A percentile compares a stretch with the other conserved stretches of the same genome.
Evolutionary conservation across 345 rosid genomes (phyloP).

Genomic region (Camelina neglecta): DNA sequence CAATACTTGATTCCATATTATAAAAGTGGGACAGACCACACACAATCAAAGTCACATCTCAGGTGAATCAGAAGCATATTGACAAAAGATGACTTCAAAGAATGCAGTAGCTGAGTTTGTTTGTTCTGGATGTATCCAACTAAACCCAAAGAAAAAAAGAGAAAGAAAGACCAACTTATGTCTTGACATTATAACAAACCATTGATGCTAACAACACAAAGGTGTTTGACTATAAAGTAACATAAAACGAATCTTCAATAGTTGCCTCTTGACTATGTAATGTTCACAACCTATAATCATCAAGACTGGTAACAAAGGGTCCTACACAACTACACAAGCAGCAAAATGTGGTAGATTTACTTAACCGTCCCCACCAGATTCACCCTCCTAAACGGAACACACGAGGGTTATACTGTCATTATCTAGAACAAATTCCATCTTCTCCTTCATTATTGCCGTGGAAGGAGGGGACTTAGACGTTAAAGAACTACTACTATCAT

Average conservation of each 20-base stretch:
- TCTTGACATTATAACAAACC: conserved; percentile 17
- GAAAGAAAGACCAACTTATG: conserved; percentile 22
- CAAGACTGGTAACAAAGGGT: conserved; percentile 42
- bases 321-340: conserved; percentile 43
- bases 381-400: conserved; percentile 12
- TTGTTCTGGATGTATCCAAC: conserved; percentile 15
- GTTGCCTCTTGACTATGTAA: conserved; percentile 39
- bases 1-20: neutral
- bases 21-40: neutral
- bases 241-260: conserved; percentile 21
- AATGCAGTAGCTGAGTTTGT: neutral
- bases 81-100: conserved; percentile 22
- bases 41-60: conserved; percentile 29
- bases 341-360: conserved; percentile 38
- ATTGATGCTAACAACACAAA: conserved; percentile 34
- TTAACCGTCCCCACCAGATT: conserved; percentile 40
- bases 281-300: conserved; percentile 41
- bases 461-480: conserved; percentile 48
- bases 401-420: conserved; percentile 49
- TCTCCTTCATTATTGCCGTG: conserved; percentile 66
- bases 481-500: conserved; percentile 31
- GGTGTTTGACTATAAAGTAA: conserved; percentile 36
- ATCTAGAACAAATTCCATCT: conserved; percentile 30
- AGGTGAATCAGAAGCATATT: conserved; percentile 13
- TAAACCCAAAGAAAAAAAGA: neutral